Percentiles rank a stretch among this genome's conserved stretches.
Evolutionary conservation across 257 asterid species (phyloP).

Genomic region (Solanum virginianum): DNA sequence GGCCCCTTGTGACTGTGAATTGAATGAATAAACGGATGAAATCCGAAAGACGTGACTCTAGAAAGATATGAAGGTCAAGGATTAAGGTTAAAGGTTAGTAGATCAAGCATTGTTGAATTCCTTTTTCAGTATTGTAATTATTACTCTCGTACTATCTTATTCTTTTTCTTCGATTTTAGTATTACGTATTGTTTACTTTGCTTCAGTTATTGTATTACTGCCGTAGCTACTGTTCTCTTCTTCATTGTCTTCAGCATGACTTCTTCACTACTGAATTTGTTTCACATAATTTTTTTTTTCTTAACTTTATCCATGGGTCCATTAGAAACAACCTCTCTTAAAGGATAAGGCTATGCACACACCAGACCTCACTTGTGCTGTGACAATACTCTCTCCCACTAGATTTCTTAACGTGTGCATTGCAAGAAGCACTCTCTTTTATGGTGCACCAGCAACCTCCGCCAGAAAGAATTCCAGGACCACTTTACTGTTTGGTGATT

Average conservation of each 20-base stretch:
- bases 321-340: neutral
- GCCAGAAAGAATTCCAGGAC: neutral
- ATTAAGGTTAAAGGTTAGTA: neutral
- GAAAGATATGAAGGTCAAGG: neutral
- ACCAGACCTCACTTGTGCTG: neutral
- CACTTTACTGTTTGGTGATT: neutral
- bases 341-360: neutral
- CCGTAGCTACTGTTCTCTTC: neutral
- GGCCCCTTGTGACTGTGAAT: too few species aligned
- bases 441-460: neutral
- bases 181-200: neutral
- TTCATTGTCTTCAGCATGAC: neutral
- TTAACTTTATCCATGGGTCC: neutral
- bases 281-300: neutral
- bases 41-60: neutral
- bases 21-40: too few species aligned
- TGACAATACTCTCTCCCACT: neutral
- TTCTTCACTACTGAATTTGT: neutral
- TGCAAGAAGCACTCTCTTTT: neutral
- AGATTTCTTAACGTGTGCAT: neutral
- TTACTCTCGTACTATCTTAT: neutral
- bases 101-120: neutral
- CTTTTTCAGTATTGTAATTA: neutral
- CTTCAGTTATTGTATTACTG: neutral
- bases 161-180: neutral